These are phyloP conservation scores for Solanum rostratum DNA, from an alignment of 257 asterid species.

Conservation along the genomic window DNA sequence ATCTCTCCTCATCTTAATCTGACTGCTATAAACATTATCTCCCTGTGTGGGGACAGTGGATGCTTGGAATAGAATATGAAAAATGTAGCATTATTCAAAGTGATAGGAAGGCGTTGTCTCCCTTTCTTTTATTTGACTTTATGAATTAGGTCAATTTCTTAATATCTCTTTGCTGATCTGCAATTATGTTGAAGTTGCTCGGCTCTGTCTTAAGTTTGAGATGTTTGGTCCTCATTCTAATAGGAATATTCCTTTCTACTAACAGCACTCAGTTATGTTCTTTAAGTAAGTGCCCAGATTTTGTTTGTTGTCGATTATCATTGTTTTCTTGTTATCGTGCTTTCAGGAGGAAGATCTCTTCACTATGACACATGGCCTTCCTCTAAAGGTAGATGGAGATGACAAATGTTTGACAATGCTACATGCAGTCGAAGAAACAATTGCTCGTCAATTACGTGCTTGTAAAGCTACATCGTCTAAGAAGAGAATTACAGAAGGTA, in stretches of 20 bases:
- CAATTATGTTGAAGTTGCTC: not conserved
- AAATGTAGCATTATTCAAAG: not conserved
- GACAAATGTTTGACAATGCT: slow-evolving; percentile 85
- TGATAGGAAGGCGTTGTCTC: not conserved
- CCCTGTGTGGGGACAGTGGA: not conserved
- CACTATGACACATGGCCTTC: slow-evolving; percentile 86
- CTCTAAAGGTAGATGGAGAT: slow-evolving; percentile 79
- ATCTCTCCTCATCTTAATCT: not conserved
- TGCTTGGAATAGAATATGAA: not conserved
- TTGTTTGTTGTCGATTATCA: not conserved
- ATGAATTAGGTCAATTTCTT: not conserved
- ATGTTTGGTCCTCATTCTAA: not conserved
- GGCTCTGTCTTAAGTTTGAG: not conserved
- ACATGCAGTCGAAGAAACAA: slow-evolving; percentile 86
- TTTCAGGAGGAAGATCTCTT: slow-evolving; percentile 92
- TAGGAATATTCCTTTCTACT: not conserved
- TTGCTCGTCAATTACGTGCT: slow-evolving; percentile 90
- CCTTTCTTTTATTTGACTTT: not conserved
- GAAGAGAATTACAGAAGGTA: slow-evolving; percentile 70
- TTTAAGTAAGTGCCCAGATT: not conserved
- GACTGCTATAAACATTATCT: not conserved
- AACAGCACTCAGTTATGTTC: not conserved
- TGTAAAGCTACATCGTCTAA: slow-evolving; percentile 63
- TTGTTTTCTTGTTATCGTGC: not conserved
- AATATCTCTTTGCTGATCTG: not conserved